phyloP scores from a whole-genome alignment of 192 early-diverging fungal genomes.

The Linnemannia schmuckeri region DNA sequence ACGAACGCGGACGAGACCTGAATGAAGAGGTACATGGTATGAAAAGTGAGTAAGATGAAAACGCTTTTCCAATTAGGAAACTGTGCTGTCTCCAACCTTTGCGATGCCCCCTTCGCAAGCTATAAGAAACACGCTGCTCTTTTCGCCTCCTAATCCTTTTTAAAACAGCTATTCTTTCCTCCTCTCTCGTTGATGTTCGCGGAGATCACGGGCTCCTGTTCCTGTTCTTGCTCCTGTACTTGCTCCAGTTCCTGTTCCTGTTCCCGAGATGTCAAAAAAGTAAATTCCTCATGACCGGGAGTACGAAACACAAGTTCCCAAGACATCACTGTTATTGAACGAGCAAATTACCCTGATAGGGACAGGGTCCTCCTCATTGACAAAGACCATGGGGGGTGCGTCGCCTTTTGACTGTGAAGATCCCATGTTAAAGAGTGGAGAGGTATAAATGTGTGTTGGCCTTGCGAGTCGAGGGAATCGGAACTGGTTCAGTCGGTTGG shows the following conservation, averaged over 20 bases:
- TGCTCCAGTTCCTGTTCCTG: no score
- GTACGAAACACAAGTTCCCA: neutral
- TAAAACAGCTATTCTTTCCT: neutral
- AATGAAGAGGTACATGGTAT: neutral
- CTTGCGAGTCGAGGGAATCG: neutral
- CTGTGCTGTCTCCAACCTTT: neutral
- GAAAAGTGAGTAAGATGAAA: neutral
- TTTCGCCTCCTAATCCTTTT: neutral
- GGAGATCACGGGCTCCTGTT: neutral
- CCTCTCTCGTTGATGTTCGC: neutral
- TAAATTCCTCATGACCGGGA: no score
- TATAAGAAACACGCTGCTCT: neutral
- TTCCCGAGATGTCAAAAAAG: no score
- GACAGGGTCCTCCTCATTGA: constrained; percentile 50
- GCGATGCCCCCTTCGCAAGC: neutral
- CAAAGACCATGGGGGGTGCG: constrained; percentile 49
- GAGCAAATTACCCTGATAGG: constrained; percentile 50
- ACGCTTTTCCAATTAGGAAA: neutral
- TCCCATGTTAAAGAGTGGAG: constrained; percentile 32
- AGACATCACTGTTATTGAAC: neutral
- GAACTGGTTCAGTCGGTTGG: neutral
- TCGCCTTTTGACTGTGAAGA: constrained; percentile 53
- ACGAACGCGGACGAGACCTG: constrained; percentile 50
- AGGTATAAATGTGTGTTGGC: constrained; percentile 4
- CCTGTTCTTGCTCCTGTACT: neutral